Evolutionary conservation across 257 asterid genomes (phyloP).

Genomic region (Hygrophila difformis): DNA sequence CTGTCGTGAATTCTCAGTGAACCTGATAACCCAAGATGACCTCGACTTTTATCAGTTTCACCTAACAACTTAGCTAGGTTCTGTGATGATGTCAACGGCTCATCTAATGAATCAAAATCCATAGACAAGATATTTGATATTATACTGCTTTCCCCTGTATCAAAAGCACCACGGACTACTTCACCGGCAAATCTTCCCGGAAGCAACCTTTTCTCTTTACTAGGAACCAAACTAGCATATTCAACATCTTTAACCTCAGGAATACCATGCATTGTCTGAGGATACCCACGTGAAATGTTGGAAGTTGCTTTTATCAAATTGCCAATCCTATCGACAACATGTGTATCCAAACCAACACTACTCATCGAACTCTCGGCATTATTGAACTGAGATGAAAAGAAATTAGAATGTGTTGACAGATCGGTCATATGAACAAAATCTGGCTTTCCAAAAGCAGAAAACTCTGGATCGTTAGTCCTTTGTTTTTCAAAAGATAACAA

Average conservation of each 20-base stretch:
- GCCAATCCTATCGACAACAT: conserved; percentile 36
- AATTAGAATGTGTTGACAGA: conserved; percentile 29
- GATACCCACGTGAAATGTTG: conserved; percentile 35
- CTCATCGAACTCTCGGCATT: conserved; percentile 14
- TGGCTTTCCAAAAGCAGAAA: conserved; percentile 27
- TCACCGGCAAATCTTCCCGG: conserved; percentile 43
- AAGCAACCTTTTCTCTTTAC: conserved; percentile 21
- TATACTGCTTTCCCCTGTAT: conserved; percentile 77
- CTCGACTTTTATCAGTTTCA: conserved; percentile 44
- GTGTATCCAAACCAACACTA: conserved; percentile 30
- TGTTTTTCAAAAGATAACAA: conserved; percentile 49
- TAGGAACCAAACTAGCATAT: conserved; percentile 25
- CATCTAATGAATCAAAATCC: conserved; percentile 78
- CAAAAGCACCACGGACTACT: conserved; percentile 25
- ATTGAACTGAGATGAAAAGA: conserved; percentile 27
- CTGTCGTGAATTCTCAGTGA: conserved; percentile 55
- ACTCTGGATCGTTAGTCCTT: conserved; percentile 57
- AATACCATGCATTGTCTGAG: conserved; percentile 23
- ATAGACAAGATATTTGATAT: conserved; percentile 77
- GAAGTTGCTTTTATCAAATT: conserved; percentile 37
- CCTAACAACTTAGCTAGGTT: conserved; percentile 53
- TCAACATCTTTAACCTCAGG: conserved; percentile 24
- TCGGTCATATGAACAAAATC: conserved; percentile 28
- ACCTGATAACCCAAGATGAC: conserved; percentile 44
- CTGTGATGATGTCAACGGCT: conserved; percentile 63